Conservation (phyloP, 495 filamentous ascomycete genomes). For the Talaromyces liani region DNA sequence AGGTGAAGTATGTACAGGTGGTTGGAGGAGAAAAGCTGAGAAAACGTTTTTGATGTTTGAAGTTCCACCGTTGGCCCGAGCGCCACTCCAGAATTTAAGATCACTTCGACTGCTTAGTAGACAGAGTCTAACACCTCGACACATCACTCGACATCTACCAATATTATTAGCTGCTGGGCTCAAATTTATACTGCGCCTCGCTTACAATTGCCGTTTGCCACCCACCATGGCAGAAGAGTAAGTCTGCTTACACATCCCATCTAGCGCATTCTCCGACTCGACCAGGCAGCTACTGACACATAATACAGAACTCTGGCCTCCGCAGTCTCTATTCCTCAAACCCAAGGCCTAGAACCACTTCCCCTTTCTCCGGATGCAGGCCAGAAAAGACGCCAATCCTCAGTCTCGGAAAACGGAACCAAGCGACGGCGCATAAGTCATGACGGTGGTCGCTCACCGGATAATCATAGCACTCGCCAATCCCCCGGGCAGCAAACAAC, state of each 20-base stretch:
- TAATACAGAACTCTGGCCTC: conserved; percentile 48
- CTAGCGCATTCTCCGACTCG: not conserved
- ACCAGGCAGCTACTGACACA: not conserved
- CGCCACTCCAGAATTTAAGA: conserved; percentile 11
- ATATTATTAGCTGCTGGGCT: not conserved
- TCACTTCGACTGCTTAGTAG: not conserved
- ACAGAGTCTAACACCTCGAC: not conserved
- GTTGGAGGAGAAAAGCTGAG: not conserved
- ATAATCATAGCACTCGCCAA: conserved; percentile 11
- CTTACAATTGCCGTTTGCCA: not conserved
- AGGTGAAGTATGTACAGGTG: conserved; percentile 6
- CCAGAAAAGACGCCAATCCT: conserved; percentile 52
- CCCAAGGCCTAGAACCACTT: conserved; percentile 17
- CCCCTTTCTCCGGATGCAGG: conserved; percentile 23
- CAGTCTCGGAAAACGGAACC: conserved; percentile 39
- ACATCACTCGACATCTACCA: not conserved
- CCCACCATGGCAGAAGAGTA: conserved; percentile 10
- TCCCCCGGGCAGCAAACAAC: conserved; percentile 7
- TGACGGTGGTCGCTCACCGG: conserved; percentile 19
- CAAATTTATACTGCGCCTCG: not conserved
- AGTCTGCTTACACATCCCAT: not conserved
- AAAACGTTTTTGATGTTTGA: conserved; percentile 8
- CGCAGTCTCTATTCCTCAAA: conserved; percentile 55
- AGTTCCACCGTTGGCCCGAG: conserved; percentile 14
- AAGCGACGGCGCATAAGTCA: conserved; percentile 50